Evolutionary conservation across 495 filamentous ascomycete genomes (phyloP).

Genomic region (Neurospora hispaniola): DNA sequence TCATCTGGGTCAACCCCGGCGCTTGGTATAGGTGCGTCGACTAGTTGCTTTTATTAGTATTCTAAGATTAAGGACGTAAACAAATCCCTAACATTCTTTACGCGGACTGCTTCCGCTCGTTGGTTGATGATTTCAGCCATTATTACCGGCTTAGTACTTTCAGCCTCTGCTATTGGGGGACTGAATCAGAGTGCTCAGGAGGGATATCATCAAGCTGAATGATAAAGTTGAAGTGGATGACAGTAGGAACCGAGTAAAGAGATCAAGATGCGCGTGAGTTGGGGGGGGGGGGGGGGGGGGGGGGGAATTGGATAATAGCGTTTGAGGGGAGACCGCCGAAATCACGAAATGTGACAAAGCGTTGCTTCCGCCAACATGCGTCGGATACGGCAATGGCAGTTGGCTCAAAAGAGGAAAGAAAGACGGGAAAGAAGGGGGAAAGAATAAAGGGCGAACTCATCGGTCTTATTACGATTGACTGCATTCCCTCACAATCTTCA

Average conservation of each 20-base stretch:
- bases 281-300: too few species aligned
- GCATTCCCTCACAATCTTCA: too few species aligned
- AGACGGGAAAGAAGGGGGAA: background rate
- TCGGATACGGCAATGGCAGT: background rate
- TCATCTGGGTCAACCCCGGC: background rate
- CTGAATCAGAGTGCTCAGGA: background rate
- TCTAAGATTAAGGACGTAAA: background rate
- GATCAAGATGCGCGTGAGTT: background rate
- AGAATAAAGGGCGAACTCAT: too few species aligned
- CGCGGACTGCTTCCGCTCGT: background rate
- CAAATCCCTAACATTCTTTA: background rate
- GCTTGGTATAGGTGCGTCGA: background rate
- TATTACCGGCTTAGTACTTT: background rate
- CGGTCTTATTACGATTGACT: too few species aligned
- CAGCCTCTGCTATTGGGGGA: background rate
- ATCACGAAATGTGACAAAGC: background rate
- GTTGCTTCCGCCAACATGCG: background rate
- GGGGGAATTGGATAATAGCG: background rate
- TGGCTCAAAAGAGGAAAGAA: background rate
- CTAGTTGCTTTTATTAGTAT: background rate
- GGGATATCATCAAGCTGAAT: rapidly evolving
- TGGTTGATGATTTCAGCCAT: background rate
- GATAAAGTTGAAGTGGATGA: background rate
- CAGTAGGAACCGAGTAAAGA: background rate
- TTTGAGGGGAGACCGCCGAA: background rate